phyloP scores from a whole-genome alignment of 2,329 filamentous ascomycete species.

The Plenodomus lindquistii region DNA sequence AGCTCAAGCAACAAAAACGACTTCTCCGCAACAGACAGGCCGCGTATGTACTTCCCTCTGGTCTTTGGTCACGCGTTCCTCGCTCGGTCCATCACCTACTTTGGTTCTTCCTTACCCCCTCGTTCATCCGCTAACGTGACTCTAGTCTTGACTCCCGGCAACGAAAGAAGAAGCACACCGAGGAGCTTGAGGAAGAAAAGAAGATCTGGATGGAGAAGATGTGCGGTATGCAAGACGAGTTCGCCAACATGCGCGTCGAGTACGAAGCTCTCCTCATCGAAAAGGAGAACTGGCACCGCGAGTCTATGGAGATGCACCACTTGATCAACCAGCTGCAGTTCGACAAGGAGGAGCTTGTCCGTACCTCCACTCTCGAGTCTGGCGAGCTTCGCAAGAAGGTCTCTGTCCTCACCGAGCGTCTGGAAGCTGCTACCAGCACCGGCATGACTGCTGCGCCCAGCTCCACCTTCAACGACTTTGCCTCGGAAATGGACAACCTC shows the following conservation, averaged over 20 bases:
- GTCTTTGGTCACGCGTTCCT: conserved; percentile 48
- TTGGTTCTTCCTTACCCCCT: conserved; percentile 37
- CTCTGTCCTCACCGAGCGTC: conserved; percentile 73
- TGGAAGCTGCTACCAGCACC: conserved; percentile 61
- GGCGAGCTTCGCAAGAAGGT: conserved; percentile 92
- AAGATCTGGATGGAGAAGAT: conserved; percentile 83
- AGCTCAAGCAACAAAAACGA: conserved; percentile 97
- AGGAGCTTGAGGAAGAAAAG: conserved; percentile 95
- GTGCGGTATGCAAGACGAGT: conserved; percentile 75
- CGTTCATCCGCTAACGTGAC: conserved; percentile 42
- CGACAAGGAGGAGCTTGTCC: conserved; percentile 91
- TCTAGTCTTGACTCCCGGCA: conserved; percentile 89
- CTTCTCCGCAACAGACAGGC: conserved; percentile 93
- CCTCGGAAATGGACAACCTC: conserved; percentile 81
- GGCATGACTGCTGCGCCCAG: conserved; percentile 56
- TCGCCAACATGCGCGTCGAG: conserved; percentile 69
- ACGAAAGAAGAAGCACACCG: conserved; percentile 97
- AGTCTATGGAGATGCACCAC: conserved; percentile 74
- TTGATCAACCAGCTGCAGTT: conserved; percentile 76
- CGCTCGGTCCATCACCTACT: conserved; percentile 32
- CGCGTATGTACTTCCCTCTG: conserved; percentile 66
- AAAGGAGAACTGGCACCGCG: conserved; percentile 70
- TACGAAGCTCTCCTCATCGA: conserved; percentile 52
- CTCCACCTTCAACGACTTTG: conserved; percentile 70
- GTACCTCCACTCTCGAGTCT: conserved; percentile 85